Percentiles rank a stretch among this genome's conserved stretches.
Conservation (phyloP, 331 rosid species). For the Malus hybrid region DNA sequence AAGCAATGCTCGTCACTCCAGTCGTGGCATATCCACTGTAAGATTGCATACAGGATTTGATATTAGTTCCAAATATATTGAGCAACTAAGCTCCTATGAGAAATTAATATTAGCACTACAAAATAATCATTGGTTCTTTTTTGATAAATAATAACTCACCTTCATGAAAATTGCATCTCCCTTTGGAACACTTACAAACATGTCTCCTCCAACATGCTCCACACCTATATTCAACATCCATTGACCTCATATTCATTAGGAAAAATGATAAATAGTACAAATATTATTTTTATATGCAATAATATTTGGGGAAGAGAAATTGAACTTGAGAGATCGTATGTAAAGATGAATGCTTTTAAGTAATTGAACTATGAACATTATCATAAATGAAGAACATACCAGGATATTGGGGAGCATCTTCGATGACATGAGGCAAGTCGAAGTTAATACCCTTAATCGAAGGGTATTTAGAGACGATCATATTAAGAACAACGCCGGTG, state of each 20-base stretch:
- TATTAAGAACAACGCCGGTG: slow-evolving; percentile 66
- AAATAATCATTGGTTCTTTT: too few species aligned
- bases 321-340: too few species aligned
- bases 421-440: slow-evolving; percentile 83
- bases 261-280: too few species aligned
- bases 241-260: not conserved
- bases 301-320: too few species aligned
- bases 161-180: slow-evolving; percentile 80
- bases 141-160: slow-evolving; percentile 1
- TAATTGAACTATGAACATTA: too few species aligned
- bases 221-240: slow-evolving; percentile 51
- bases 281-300: too few species aligned
- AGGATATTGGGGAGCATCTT: slow-evolving; percentile 72
- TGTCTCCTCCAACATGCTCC: slow-evolving; percentile 91
- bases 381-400: slow-evolving; percentile 19
- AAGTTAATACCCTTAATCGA: slow-evolving; percentile 75
- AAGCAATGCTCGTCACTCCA: slow-evolving; percentile 94
- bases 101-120: too few species aligned
- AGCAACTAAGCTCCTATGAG: not conserved
- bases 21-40: slow-evolving; percentile 87
- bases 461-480: slow-evolving; percentile 77
- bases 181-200: slow-evolving; percentile 81
- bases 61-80: not conserved
- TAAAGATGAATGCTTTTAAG: too few species aligned
- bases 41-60: not conserved